These are phyloP conservation scores for Myriosclerotinia duriaeana DNA, from an alignment of 2,329 filamentous ascomycete species.

Conservation along the genomic window DNA sequence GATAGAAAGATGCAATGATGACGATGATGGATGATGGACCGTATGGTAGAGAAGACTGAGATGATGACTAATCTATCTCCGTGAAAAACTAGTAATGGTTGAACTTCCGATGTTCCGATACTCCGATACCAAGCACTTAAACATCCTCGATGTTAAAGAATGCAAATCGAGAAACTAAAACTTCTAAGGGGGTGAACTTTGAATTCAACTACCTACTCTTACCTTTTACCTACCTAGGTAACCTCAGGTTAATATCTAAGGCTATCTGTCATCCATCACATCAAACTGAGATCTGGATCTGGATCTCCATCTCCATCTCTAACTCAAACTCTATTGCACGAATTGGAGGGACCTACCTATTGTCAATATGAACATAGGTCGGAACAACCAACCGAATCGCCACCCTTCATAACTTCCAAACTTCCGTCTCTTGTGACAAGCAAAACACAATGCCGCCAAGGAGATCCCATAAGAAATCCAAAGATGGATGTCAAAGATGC, in stretches of 20 bases:
- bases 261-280: too few species aligned
- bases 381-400: not conserved
- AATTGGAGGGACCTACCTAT: not conserved
- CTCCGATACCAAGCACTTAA: not conserved
- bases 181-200: not conserved
- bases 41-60: not conserved
- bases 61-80: not conserved
- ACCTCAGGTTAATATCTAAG: too few species aligned
- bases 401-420: not conserved
- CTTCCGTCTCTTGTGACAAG: not conserved
- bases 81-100: not conserved
- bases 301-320: too few species aligned
- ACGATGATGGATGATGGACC: too few species aligned
- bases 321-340: not conserved
- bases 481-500: slow-evolving; percentile 64
- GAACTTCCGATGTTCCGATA: not conserved
- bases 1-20: too few species aligned
- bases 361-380: slow-evolving; percentile 6
- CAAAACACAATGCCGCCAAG: slow-evolving; percentile 57
- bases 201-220: not conserved
- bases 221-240: too few species aligned
- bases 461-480: slow-evolving; percentile 68
- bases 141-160: slow-evolving; percentile 6
- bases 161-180: not conserved
- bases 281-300: too few species aligned